A percentile compares a stretch with the other conserved stretches of the same genome.
phyloP scores from a whole-genome alignment of 345 rosid species.

The Eucalyptus cloeziana region DNA sequence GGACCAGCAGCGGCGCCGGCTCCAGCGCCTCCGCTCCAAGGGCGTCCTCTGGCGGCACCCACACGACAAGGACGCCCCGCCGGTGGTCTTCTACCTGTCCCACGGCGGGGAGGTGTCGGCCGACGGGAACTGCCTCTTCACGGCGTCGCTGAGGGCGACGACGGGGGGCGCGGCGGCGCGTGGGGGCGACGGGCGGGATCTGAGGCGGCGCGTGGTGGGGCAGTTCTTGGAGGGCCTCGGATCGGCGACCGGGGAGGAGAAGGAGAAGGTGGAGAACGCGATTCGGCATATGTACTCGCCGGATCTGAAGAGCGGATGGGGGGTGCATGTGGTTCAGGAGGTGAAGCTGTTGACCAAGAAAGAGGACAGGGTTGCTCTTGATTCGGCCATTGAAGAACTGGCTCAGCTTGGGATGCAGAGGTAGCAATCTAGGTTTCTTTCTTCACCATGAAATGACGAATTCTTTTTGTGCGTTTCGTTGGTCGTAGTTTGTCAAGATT shows the following conservation, averaged over 20 bases:
- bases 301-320: conserved; percentile 99
- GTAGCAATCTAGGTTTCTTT: conserved; percentile 6
- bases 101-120: conserved; percentile 95
- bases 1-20: conserved; percentile 78
- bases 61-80: conserved; percentile 16
- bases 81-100: conserved; percentile 68
- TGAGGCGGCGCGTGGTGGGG: conserved; percentile 27
- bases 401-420: conserved; percentile 85
- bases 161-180: conserved; percentile 41
- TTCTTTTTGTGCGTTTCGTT: neutral
- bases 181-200: conserved; percentile 15
- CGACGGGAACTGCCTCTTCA: conserved; percentile 96
- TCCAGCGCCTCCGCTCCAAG: conserved; percentile 55
- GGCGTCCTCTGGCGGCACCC: conserved; percentile 96
- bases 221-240: conserved; percentile 63
- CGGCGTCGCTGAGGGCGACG: conserved; percentile 77
- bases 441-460: neutral
- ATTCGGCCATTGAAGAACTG: conserved; percentile 73
- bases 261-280: conserved; percentile 29
- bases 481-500: neutral
- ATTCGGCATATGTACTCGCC: conserved; percentile 90
- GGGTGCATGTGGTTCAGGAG: conserved; percentile 92
- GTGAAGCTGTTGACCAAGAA: conserved; percentile 72
- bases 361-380: conserved; percentile 55
- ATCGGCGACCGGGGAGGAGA: conserved; percentile 46